Conservation (phyloP, 2,329 filamentous ascomycete species). For the Trichoderma arundinaceum region DNA sequence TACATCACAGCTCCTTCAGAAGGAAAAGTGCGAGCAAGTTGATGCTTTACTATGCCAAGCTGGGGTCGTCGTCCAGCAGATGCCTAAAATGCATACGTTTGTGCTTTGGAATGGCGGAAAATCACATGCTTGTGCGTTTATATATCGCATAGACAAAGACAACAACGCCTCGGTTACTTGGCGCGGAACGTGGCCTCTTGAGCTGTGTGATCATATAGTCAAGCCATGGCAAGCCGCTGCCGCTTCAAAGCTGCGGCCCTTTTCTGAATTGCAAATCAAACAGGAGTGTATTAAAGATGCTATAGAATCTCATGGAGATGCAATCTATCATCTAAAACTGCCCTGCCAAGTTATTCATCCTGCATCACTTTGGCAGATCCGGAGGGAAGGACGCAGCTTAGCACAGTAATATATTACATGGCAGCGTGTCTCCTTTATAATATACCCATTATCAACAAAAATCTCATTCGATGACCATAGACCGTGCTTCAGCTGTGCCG, state of each 20-base stretch:
- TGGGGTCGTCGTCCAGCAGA: slow-evolving; percentile 36
- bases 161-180: slow-evolving; percentile 40
- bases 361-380: slow-evolving; percentile 44
- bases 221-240: slow-evolving; percentile 33
- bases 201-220: slow-evolving; percentile 38
- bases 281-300: slow-evolving; percentile 9
- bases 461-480: no score
- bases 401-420: slow-evolving; percentile 1
- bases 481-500: no score
- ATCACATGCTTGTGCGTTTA: slow-evolving; percentile 43
- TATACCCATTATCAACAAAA: no score
- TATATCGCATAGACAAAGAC: slow-evolving; percentile 38
- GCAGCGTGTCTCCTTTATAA: neutral
- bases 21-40: slow-evolving; percentile 33
- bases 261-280: slow-evolving; percentile 33
- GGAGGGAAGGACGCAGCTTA: slow-evolving; percentile 36
- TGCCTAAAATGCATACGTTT: slow-evolving; percentile 43
- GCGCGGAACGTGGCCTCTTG: slow-evolving; percentile 43
- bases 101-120: slow-evolving; percentile 45
- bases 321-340: slow-evolving; percentile 41
- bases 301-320: slow-evolving; percentile 42
- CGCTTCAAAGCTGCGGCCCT: slow-evolving; percentile 20
- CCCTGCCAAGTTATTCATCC: slow-evolving; percentile 43
- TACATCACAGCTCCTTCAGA: slow-evolving; percentile 42
- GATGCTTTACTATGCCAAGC: slow-evolving; percentile 38